Evolutionary conservation across 1,284 basidiomycete genomes (phyloP).

Genomic region (Cryptococcus sp.): DNA sequence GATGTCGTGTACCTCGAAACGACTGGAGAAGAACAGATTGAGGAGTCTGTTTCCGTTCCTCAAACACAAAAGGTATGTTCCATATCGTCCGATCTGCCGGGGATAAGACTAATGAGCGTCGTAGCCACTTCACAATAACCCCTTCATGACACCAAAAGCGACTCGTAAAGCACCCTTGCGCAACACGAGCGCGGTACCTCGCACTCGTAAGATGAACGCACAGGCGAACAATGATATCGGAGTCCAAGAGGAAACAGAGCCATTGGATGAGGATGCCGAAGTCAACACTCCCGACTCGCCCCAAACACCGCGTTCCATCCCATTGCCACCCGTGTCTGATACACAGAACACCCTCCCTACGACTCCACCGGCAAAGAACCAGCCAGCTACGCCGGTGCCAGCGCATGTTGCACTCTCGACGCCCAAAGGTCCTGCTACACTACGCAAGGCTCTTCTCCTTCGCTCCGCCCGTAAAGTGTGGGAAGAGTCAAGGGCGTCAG

Average conservation of each 20-base stretch:
- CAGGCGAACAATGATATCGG: background rate
- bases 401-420: conserved; percentile 36
- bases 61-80: background rate
- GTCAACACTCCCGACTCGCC: conserved; percentile 2
- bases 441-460: conserved; percentile 45
- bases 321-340: conserved; percentile 23
- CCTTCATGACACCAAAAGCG: conserved; percentile 40
- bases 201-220: conserved; percentile 22
- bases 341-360: conserved; percentile 27
- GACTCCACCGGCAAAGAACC: conserved; percentile 8
- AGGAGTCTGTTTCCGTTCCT: background rate
- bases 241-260: background rate
- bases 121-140: conserved; percentile 27
- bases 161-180: conserved; percentile 23
- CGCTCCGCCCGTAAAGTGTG: conserved; percentile 47
- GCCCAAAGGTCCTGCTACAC: conserved; percentile 37
- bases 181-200: conserved; percentile 35
- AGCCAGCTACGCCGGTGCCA: conserved; percentile 17
- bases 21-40: conserved; percentile 22
- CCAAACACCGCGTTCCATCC: conserved; percentile 30
- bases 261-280: conserved; percentile 1
- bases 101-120: background rate
- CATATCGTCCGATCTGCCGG: background rate
- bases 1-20: conserved; percentile 45
- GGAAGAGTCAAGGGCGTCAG: conserved; percentile 36